Evolutionary conservation across 2,329 filamentous ascomycete genomes (phyloP), one percentile per base, ranked within the genome.

Genomic region (Lecanicillium sp.): DNA sequence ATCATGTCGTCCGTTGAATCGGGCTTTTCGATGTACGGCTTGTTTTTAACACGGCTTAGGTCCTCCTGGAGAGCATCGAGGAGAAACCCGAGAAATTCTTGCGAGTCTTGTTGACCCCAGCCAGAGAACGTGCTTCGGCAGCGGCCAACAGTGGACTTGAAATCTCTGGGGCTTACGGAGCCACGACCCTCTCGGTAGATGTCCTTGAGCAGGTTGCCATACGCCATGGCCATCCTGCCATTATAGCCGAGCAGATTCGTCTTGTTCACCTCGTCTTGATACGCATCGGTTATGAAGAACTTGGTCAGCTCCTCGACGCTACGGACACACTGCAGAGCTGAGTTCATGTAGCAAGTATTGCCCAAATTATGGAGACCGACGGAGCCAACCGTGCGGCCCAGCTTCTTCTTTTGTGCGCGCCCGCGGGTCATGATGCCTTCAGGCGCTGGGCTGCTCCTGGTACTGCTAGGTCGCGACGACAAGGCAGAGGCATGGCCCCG

Each of bases 281-380:
- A 88, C 45, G 81, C 74, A 43, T 80, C 74, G 36, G 76, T 71
- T 36, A 96, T 62, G 60, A 98, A 97, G 60, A 95, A 98, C 53
- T 88, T 81, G 5, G 87, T 90, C 46, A 98, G 66, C 60, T 98
- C 92, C 55, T 95, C 87, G 0, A 96, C 88, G 50, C 87, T 94
- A 36, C 90, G 81, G 37, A 98, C 78, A 58, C 92, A 98, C 58
- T 98, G 92, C 39, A 97, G 69, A 9, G 92, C 92, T 17, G 90
- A 95, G 61, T 97, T 97, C 89, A 97, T 96, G 65, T 98, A 98
- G 63, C 92, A 98, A 0, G 92, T 97, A 54, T 98, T 98, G 35
- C 92, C 92, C 12, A 98, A 67, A 54, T 98, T 98, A 46, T 77
- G 79, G 37, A 98, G 67, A 25, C 92, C 92, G 30, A 89, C 84